Evolutionary conservation across 2,329 filamentous ascomycete species (phyloP).

Genomic region (Sphaceloma murrayae): DNA sequence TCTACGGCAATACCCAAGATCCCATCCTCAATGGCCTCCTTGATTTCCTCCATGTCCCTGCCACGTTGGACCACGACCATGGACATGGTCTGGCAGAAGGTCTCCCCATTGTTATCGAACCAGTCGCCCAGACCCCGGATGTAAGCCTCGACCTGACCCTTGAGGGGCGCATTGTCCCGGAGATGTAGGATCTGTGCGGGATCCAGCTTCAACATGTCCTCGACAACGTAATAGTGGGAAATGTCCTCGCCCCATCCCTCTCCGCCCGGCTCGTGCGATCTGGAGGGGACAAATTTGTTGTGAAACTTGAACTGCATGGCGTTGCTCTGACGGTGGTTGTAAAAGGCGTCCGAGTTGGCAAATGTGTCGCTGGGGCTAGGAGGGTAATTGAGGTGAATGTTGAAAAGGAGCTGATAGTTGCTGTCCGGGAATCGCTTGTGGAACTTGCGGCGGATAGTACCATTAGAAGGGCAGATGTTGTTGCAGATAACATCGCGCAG

Average conservation of each 20-base stretch:
- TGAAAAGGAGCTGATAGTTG: constrained; percentile 43
- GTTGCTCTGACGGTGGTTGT: constrained; percentile 12
- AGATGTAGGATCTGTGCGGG: constrained; percentile 51
- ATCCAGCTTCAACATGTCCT: constrained; percentile 56
- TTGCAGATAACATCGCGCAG: constrained; percentile 47
- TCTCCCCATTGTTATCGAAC: constrained; percentile 56
- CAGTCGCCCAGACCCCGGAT: constrained; percentile 46
- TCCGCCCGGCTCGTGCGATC: constrained; percentile 35
- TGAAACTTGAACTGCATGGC: constrained; percentile 15
- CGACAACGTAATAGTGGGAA: constrained; percentile 53
- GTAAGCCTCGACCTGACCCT: constrained; percentile 48
- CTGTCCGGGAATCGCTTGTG: constrained; percentile 46
- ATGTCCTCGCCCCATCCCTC: constrained; percentile 58
- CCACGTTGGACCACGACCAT: constrained; percentile 49
- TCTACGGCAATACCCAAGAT: constrained; percentile 53
- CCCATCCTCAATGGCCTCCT: constrained; percentile 57
- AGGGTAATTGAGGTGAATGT: constrained; percentile 44
- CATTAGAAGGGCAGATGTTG: constrained; percentile 54
- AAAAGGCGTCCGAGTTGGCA: constrained; percentile 17
- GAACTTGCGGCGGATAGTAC: constrained; percentile 50
- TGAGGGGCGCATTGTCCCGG: constrained; percentile 46
- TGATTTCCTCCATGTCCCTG: constrained; percentile 46
- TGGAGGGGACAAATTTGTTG: constrained; percentile 18
- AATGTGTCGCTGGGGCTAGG: constrained; percentile 27
- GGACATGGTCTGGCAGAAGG: constrained; percentile 49